A percentile compares a stretch with the other conserved stretches of the same genome.
Conservation (phyloP, 2,329 filamentous ascomycete species). For the Epichloe scottii region DNA sequence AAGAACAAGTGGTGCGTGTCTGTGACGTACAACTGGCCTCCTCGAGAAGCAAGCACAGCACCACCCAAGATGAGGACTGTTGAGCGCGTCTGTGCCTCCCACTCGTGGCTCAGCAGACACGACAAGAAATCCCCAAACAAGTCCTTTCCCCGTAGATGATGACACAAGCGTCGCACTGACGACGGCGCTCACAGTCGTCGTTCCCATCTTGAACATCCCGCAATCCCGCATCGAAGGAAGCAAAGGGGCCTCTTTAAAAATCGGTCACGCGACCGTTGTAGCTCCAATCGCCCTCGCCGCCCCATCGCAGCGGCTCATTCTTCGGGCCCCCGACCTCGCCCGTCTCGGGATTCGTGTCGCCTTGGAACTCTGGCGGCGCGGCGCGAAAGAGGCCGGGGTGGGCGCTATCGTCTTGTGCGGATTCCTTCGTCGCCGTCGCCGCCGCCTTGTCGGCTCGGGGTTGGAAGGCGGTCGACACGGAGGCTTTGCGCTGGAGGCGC, state of each 20-base stretch:
- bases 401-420: conserved; percentile 21
- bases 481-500: conserved; percentile 57
- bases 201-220: background rate
- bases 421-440: no score
- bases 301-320: conserved; percentile 91
- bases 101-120: no score
- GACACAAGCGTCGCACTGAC: no score
- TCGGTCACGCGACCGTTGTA: conserved; percentile 93
- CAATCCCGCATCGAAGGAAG: background rate
- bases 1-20: background rate
- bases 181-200: no score
- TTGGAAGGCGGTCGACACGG: conserved; percentile 31
- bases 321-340: conserved; percentile 94
- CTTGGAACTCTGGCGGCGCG: conserved; percentile 81
- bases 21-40: no score
- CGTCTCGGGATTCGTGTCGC: conserved; percentile 83
- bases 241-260: conserved; percentile 38
- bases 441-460: no score
- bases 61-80: no score
- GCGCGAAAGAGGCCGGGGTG: conserved; percentile 56
- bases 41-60: no score
- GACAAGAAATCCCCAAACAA: no score
- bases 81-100: no score
- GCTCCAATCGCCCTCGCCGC: conserved; percentile 65
- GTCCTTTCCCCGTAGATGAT: no score